Evolutionary conservation across 1,284 basidiomycete species (phyloP), one percentile per base, ranked within the genome.

Genomic region (Pseudozyma tsukubaensis): DNA sequence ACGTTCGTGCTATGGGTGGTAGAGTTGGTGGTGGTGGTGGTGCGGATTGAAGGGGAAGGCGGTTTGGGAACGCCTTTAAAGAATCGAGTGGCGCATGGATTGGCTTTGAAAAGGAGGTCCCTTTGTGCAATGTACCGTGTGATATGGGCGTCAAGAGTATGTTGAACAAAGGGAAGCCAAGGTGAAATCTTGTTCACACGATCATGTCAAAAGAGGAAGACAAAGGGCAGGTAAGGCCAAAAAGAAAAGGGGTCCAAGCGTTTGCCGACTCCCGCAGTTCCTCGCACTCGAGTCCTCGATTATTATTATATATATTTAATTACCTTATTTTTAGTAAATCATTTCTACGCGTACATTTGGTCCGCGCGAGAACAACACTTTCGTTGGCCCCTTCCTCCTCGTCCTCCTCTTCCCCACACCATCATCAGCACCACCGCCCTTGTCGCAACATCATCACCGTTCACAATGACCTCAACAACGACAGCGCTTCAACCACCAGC

Each of bases 81-180:
- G 24, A 50, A 18, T 8, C 16, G 34, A 18, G 18, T 19, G 36
- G 32, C 8, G 51, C 4, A 42, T 16, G 18, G 21, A 34, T 14
- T 24, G n/a, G 21, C 24, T 29, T 6, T n/a, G 3, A 3, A 3
- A 21, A 29, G n/a, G n/a, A 13, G 11, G 18, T 8, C 53, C 53
- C 53, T 55, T 55, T 55, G 53, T 47, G 24, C 8, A 43, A 4
- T 55, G 43, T 4, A 36, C 18, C 37, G 54, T 49, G 54, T 8
- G 54, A 49, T 3, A 29, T 29, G 24, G 6, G 24, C 24, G 6
- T 29, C 24, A 57, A 32, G n/a, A 12, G 24, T 8, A 12, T 4
- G 5, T 24, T 7, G 44, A 47, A 24, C 4, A 49, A 52, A 42
- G 40, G 18, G 44, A 16, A n/a, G 32, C 24, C 18, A 24, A 51